Base-by-base conservation (phyloP, 2,329 filamentous ascomycete species). In the Akanthomyces muscarius region DNA sequence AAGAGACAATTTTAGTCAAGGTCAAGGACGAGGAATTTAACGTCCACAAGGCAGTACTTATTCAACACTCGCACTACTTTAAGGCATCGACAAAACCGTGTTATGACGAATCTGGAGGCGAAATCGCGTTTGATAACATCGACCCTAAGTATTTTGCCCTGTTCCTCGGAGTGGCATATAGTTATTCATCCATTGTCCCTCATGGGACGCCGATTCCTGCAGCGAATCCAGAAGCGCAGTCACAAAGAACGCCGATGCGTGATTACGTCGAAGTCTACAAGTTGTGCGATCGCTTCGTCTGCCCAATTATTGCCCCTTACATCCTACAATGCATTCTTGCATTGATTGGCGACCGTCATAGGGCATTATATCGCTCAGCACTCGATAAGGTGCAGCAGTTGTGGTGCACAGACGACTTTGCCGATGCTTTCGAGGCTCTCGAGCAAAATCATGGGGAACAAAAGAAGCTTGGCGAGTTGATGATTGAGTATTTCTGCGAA, bases 221-320 rank as follows among this genome's bases (percentile, higher is more conserved):
- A 2, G 50, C 64, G 11, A 69, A 65, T 59, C 74, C 73, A 1
- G 69, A 74, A 65, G 64, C 69, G 14, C 63, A 63, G 18, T 65
- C 63, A 2, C 64, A 66, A n/a, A 68, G 68, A 51, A 71, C 72
- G 11, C 67, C 71, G 6, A 67, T 76, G 25, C 63, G 68, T 16
- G 74, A 76, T 59, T 74, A 68, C 21, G 63, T 76, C 38, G 73
- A 76, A 52, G 74, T 76, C 4, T 74, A 70, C 64, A 76, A 75
- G 66, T 69, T 76, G 11, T 75, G 74, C 60, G 74, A 76, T 45
- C 70, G 73, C 14, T 76, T 76, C 58, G 61, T 75, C 16, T 74
- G 73, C 60, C 58, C 62, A 0, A 42, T 61, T 4, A 75, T 76
- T 69, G 69, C 66, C 3, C 62, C 65, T 0, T 75, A 71, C 28